Evolutionary conservation across 2,329 filamentous ascomycete genomes (phyloP), one percentile per base, ranked within the genome.

Genomic region (Pseudogymnoascus sp.): DNA sequence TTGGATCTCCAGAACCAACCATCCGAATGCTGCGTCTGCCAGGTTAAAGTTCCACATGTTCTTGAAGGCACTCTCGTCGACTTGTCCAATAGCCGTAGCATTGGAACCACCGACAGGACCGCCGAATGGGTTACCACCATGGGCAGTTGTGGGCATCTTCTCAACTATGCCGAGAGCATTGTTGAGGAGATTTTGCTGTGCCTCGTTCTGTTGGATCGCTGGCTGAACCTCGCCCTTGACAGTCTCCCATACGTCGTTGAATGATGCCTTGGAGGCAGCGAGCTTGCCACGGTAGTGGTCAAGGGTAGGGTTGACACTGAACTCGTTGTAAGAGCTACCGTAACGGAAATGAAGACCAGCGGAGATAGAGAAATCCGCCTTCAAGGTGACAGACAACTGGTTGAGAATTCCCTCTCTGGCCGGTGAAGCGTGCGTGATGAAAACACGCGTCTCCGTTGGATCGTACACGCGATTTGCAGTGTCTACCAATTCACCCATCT

Each of bases 1-100:
- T 73, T 99, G 94, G 64, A 99, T 88, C 74, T 99, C 94, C 63
- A 99, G 78, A 13, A 97, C 92, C 60, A 99, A 81, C 81, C 92
- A 99, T 65, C 94, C 94, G 74, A 97, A 99, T 17, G 94, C 93
- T 62, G 94, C 94, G 79, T 99, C 94, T 31, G 94, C 94, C 67
- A 99, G 78, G 75, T 97, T 97, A 79, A 99, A 99, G 77, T 99
- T 99, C 94, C 94, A 99, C 94, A 97, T 97, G 75, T 99, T 99
- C 81, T 99, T 99, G 84, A 99, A 99, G 1, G 94, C 94, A 71
- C 92, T 97, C 80, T 99, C 94, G 66, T 99, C 94, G 15, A 99
- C 92, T 71, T 96, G 90, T 33, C 94, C 94, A 59, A 91, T 87
- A 63, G 85, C 83, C 61, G 83, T 79, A 59, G 86, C 79, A 68